Conservation (phyloP, 202 grass and related monocot species). For the Schoenoplectus triqueter region DNA sequence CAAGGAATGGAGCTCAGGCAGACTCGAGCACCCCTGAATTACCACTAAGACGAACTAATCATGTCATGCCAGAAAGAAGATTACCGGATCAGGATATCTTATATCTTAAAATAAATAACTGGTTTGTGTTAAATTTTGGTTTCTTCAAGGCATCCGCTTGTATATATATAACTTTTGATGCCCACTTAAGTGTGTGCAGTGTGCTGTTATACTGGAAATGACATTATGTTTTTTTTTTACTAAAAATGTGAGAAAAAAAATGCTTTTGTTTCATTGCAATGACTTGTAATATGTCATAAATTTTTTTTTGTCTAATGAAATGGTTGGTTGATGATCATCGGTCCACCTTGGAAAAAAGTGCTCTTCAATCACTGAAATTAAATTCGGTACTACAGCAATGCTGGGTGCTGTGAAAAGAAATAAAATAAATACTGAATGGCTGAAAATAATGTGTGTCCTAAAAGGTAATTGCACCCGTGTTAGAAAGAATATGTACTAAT, state of each 20-base stretch:
- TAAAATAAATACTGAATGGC: too few species aligned
- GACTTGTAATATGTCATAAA: not conserved
- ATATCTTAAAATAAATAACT: conserved; percentile 26
- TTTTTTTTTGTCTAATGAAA: not conserved
- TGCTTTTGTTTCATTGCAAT: not conserved
- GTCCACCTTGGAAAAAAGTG: not conserved
- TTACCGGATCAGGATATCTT: conserved; percentile 23
- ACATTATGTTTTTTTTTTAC: conserved; percentile 11
- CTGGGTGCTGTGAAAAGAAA: too few species aligned
- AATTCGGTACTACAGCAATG: not conserved
- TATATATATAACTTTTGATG: conserved; percentile 26
- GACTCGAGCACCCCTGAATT: conserved; percentile 73
- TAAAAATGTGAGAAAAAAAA: not conserved
- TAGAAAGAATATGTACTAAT: not conserved
- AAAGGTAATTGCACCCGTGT: not conserved
- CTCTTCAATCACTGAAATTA: not conserved
- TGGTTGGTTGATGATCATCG: not conserved
- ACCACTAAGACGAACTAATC: conserved; percentile 55
- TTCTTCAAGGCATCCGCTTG: conserved; percentile 11
- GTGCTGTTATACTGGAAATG: not conserved
- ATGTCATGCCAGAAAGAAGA: not conserved
- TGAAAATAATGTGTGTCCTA: not conserved
- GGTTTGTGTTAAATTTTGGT: conserved; percentile 27
- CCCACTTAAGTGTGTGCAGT: not conserved
- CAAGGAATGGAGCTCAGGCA: conserved; percentile 87